Percentiles rank a stretch among this genome's conserved stretches.
phyloP scores from a whole-genome alignment of 2,329 filamentous ascomycete species.

The Apiospora rasikravindrae region DNA sequence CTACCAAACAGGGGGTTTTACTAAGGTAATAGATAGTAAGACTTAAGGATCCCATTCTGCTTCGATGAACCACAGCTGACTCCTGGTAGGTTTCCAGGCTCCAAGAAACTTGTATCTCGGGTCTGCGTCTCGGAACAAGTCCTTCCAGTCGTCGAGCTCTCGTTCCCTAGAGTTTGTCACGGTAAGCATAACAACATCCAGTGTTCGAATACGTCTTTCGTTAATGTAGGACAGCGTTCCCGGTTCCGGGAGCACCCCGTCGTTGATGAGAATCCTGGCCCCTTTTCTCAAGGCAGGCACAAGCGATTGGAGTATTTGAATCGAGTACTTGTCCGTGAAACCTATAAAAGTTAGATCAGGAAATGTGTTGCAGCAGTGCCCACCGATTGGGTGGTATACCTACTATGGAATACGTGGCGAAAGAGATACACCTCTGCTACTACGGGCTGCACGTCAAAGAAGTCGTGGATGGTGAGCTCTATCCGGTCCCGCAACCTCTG shows the following conservation, averaged over 20 bases:
- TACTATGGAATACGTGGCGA: slow-evolving; percentile 18
- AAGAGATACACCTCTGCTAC: slow-evolving; percentile 10
- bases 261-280: slow-evolving; percentile 15
- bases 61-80: slow-evolving; percentile 14
- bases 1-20: not conserved
- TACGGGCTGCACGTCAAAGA: slow-evolving; percentile 2
- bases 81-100: slow-evolving; percentile 1
- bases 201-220: slow-evolving; percentile 5
- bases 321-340: slow-evolving; percentile 1
- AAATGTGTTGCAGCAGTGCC: not conserved
- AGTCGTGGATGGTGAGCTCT: slow-evolving; percentile 2
- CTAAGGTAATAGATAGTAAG: not conserved
- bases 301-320: slow-evolving; percentile 1
- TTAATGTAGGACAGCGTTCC: not conserved
- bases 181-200: slow-evolving; percentile 7
- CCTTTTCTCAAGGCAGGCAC: slow-evolving; percentile 8
- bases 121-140: not conserved
- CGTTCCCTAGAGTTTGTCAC: slow-evolving; percentile 1
- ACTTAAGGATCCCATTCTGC: slow-evolving; percentile 11
- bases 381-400: not conserved
- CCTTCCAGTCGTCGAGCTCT: slow-evolving; percentile 12
- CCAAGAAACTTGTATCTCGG: not conserved
- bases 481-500: not conserved
- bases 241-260: not conserved
- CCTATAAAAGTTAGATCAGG: not conserved